Base-by-base conservation (phyloP, 1,139 yeast species). In the Diutina ranongensis region DNA sequence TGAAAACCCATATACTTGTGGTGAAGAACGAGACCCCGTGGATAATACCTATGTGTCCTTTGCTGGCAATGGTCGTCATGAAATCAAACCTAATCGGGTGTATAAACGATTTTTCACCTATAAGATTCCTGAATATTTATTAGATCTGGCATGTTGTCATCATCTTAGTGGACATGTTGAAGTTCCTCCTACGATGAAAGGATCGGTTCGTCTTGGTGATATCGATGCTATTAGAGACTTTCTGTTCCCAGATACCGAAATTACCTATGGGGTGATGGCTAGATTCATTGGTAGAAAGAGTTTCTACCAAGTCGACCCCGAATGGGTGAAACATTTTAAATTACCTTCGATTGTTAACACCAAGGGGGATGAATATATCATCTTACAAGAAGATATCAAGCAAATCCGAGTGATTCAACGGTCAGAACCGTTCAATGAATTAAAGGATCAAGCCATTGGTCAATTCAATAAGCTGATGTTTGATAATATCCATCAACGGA, bases 291-390 rank as follows among this genome's bases (percentile, higher is more conserved):
- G 61, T 7, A 52, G 53, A 35, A 55, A 56, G 16, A 54, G 57
- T 34, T 50, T 51, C 34, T 65, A 63, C 51, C 45, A 49, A 27
- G 52, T 55, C 15, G 59, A 55, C 32, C 56, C 55, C 28, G 32
- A 38, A 10, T 38, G 42, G 42, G 12, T 22, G 21, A 50, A 50
- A 8, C 48, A 52, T 10, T 47, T 53, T 1, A 51, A 53, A 46
- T 53, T 54, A 18, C 61, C 66, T 8, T 58, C 56, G 44, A 60
- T 67, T 51, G 59, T 67, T 44, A 68, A 68, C 51, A 55, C 63
- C 35, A 52, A 25, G 22, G 73, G 73, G 52, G 73, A 68, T 50
- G 74, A 70, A 53, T 68, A 61, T 52, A 63, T 68, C 31, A 68
- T 70, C 45, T 57, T 68, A 45, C 67, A 66, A 49, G 69, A 68